phyloP scores from a whole-genome alignment of 257 asterid species.

The Gardenia jasminoides region DNA sequence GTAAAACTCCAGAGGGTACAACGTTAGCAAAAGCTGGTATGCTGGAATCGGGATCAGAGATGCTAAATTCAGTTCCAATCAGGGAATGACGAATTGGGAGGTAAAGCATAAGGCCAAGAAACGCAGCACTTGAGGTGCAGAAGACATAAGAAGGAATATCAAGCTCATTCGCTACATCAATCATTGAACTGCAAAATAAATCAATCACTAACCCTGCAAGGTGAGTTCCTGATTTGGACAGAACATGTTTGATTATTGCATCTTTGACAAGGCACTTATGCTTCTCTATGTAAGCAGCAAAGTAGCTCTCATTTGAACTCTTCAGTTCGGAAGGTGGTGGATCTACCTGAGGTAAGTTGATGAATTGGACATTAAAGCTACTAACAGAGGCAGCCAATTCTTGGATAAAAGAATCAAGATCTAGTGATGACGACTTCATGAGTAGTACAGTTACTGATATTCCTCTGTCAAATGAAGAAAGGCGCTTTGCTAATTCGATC shows the following conservation, averaged over 20 bases:
- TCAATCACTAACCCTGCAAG: constrained; percentile 13
- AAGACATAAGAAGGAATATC: constrained; percentile 4
- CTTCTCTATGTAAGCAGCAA: not conserved
- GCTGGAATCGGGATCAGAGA: constrained; percentile 3
- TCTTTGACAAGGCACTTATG: constrained; percentile 10
- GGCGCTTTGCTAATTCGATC: constrained; percentile 5
- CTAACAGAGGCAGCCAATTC: not conserved
- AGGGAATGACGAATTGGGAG: constrained; percentile 9
- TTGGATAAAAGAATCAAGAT: not conserved
- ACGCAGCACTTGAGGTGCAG: constrained; percentile 11
- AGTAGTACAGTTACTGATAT: constrained; percentile 7
- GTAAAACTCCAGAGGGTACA: not conserved
- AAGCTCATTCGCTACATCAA: constrained; percentile 13
- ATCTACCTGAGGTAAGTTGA: not conserved
- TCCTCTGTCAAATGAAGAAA: not conserved
- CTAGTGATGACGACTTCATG: not conserved
- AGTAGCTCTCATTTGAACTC: not conserved
- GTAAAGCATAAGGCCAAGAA: constrained; percentile 13
- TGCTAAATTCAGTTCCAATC: not conserved
- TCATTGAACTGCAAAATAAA: constrained; percentile 8
- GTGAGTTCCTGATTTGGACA: not conserved
- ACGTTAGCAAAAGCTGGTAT: not conserved
- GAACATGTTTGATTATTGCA: not conserved
- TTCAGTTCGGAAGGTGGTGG: not conserved
- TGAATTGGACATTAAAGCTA: not conserved